Evolutionary conservation across 768 basidiomycete species (phyloP).

Genomic region (Mrakia blollopis): DNA sequence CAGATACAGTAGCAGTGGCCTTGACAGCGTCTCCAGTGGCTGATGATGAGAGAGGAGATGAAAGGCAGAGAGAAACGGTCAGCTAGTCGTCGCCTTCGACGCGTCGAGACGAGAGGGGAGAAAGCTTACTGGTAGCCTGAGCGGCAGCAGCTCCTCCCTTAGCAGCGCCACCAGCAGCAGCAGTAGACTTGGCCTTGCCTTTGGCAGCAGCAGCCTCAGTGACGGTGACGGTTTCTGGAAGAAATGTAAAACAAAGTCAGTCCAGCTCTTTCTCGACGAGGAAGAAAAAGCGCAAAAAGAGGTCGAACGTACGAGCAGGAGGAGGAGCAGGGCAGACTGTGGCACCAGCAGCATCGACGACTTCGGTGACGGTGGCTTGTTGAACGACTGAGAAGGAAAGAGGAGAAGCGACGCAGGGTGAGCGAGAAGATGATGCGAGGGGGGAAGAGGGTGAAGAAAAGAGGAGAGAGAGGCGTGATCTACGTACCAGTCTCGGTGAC

Average conservation of each 20-base stretch:
- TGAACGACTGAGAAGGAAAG: no score
- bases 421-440: no score
- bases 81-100: neutral
- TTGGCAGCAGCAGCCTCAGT: neutral
- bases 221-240: constrained; percentile 1
- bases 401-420: no score
- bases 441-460: no score
- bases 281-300: neutral
- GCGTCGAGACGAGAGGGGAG: no score
- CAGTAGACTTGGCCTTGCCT: no score
- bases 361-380: no score
- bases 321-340: neutral
- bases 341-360: no score
- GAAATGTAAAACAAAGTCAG: neutral
- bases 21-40: neutral
- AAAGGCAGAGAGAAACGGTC: no score
- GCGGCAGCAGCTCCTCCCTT: neutral
- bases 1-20: neutral
- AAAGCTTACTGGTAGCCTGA: no score
- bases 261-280: neutral
- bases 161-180: neutral
- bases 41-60: neutral
- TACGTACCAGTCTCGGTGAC: no score
- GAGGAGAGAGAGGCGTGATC: no score
- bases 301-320: neutral